Base-by-base conservation (phyloP, 805 yeast genomes). In the Ogataea corticis region DNA sequence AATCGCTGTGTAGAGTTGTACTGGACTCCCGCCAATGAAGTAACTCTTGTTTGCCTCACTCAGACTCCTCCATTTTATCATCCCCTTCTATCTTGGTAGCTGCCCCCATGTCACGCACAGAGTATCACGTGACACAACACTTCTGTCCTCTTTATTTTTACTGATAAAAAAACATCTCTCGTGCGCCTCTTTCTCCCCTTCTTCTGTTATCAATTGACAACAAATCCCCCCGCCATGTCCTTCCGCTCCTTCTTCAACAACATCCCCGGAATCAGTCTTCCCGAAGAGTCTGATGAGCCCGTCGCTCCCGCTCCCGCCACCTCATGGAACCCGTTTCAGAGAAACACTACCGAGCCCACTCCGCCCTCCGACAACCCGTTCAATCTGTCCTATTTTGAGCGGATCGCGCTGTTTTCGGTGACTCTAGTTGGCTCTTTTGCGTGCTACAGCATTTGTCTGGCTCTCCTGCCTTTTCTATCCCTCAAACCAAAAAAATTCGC, bases 401-500 rank as follows among this genome's bases (percentile, higher is more conserved):
- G 94, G 36, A 67, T 89, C 28, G 63, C 88, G 27, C 80, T 92
- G 7, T 91, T 91, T 61, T 77, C 80, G 6, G 80, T 85, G 39
- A 87, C 95, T 53, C 66, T 91, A 4, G 70, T 76, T 0, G 92
- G 89, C 0, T 76, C 96, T 0, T 67, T 75, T n/a, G 78, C 83
- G 1, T 87, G 96, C 58, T 90, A 87, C 63, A 73, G 79, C 14
- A 65, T 89, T 19, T 85, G 96, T 57, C 77, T 89, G 54, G 78
- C 87, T 43, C 67, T 91, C 55, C 80, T 91, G 62, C 97, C 97
- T 0, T 84, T 90, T 12, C 69, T 90, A 48, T 89, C 94, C 2
- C 67, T 87, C 36, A 81, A 83, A 56, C 97, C 97, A 7, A 73
- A 90, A 42, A 90, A 91, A 65, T 90, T 90, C 59, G 96, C 94